Base-by-base conservation (phyloP, 139 green algal genomes). In the Coelastrella sp. region DNA sequence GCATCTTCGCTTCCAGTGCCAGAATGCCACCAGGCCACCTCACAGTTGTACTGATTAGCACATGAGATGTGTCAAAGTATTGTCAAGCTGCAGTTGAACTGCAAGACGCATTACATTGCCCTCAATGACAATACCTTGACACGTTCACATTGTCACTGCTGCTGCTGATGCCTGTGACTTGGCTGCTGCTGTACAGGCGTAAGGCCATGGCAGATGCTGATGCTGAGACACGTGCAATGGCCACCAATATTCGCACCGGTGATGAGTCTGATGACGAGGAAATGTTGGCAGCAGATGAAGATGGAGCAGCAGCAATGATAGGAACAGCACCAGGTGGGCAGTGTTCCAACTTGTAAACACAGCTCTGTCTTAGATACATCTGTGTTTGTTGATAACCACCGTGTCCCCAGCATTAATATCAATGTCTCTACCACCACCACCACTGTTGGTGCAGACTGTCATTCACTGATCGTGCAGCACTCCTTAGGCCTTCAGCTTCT, bases 211-310 rank as follows among this genome's bases (percentile, higher is more conserved):
- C 85, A 6, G 91, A 91, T 25, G 95, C 96, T 8, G 92, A 90
- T 22, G 94, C 92, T 9, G 96, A 98, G 91, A 92, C 92, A 14
- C 25, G n/a, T 8, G 90, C 92, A 25, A 95, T 97, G 92, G 93
- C 90, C 15, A 91, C 78, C 12, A 83, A 90, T 27, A 74, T 84
- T 0, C 66, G 68, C 49, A 24, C 24, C 4, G 68, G 49, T 63
- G 84, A 57, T 65, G 25, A 63, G 59, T 58, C 59, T 15, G 84
- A 81, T 25, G 84, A 88, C 6, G 84, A 66, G 24, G 59, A 24
- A 4, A 60, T 81, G 74, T 9, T 59, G 74, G 74, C 74, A 81
- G 74, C 8, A 19, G 68, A 76, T 76, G 68, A 76, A 24, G 68
- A 24, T 70, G 63, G 12, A 76, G 74, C 24, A 59, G 74, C 74